Evolutionary conservation across 1,284 basidiomycete genomes (phyloP), one percentile per base, ranked within the genome.

Genomic region (Marasmius fiardii): DNA sequence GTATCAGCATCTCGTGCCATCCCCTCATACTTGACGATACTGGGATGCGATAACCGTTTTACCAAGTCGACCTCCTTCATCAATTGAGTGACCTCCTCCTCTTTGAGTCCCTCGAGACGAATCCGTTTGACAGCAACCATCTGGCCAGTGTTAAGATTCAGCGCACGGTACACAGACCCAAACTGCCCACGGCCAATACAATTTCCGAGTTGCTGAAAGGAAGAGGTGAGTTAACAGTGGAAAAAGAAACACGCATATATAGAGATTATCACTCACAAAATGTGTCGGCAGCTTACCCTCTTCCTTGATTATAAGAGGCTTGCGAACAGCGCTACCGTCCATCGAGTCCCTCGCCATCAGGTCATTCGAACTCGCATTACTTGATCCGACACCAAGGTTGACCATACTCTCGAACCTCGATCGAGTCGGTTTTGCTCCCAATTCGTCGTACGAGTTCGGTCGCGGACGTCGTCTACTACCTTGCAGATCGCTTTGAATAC

Each of bases 131-230:
- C 92, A 20, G 95, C 95, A 20, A 95, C 93, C 84, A 93, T 95
- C 71, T 95, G 92, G 31, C 93, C 95, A 1, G 88, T 93, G 63
- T 90, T 90, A 64, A 97, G 74, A 69, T 98, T 95, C 56, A 98
- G 77, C 4, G 95, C 95, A 18, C 93, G 85, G 70, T 96, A 98
- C 7, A 98, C 95, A 11, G 93, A 86, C 21, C 95, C 95, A 70
- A 98, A 98, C 73, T 98, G 95, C 6, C 95, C 95, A 52, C 91
- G 85, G 2, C 95, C 95, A 61, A 98, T 96, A 70, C 93, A 95
- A 70, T 97, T 95, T 34, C 94, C 94, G 18, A 97, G 77, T 92
- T 95, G 92, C 93, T 95, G 53, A 41, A 61, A 61, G 55, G 55
- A 53, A 59, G 55, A 51, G 57, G 57, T 24, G 60, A 54, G 53